These are phyloP conservation scores for Plasmodium reichenowi DNA, from an alignment of 169 alveolate genomes.

Conservation along the genomic window DNA sequence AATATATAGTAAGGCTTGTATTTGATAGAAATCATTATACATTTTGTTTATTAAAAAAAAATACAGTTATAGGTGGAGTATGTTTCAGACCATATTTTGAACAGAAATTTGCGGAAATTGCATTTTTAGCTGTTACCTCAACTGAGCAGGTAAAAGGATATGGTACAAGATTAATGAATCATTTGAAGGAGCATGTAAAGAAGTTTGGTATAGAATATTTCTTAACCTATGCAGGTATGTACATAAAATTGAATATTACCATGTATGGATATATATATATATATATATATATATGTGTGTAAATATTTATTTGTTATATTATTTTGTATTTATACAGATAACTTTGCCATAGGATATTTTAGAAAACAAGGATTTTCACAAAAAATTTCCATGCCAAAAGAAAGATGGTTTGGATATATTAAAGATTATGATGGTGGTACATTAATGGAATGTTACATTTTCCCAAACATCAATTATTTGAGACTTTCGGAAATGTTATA, in stretches of 20 bases:
- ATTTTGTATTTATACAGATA: slow-evolving; percentile 85
- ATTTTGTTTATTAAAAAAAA: slow-evolving; percentile 93
- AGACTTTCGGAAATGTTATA: slow-evolving; percentile 93
- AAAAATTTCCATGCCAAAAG: slow-evolving; percentile 95
- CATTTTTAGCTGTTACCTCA: slow-evolving; percentile 98
- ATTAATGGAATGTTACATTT: slow-evolving; percentile 97
- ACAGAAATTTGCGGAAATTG: slow-evolving; percentile 98
- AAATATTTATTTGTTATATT: neutral
- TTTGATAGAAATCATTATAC: slow-evolving; percentile 97
- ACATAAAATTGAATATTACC: too few relatives aligned
- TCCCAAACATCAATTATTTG: slow-evolving; percentile 94
- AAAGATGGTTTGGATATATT: slow-evolving; percentile 97
- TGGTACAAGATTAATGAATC: slow-evolving; percentile 99
- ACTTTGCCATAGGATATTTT: slow-evolving; percentile 98
- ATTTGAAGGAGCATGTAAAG: slow-evolving; percentile 96
- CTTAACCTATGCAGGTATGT: slow-evolving; percentile 93
- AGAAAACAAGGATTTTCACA: slow-evolving; percentile 97
- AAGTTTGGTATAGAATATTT: slow-evolving; percentile 94
- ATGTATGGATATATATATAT: neutral
- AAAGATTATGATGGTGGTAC: slow-evolving; percentile 99
- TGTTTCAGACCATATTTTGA: slow-evolving; percentile 93
- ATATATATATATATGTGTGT: neutral
- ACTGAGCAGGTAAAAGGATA: slow-evolving; percentile 98
- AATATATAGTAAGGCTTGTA: slow-evolving; percentile 96
- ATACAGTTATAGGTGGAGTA: slow-evolving; percentile 98